Percentiles rank a stretch among this genome's conserved stretches.
Evolutionary conservation across 257 asterid genomes (phyloP).

Genomic region (Penstemon eatonii): DNA sequence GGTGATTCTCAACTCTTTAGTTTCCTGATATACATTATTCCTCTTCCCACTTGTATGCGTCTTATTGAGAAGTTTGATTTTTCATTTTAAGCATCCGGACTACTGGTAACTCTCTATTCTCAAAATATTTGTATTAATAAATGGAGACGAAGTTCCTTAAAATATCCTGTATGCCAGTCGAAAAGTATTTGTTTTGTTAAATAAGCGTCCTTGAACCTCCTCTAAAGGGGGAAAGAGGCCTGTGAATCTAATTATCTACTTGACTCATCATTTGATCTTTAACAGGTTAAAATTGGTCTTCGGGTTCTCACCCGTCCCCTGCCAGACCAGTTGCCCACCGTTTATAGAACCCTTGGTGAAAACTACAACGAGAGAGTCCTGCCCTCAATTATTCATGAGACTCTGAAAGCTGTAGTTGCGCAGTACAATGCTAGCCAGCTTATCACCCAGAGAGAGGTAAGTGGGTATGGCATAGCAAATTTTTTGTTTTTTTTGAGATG

Average conservation of each 20-base stretch:
- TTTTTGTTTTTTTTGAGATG: no score
- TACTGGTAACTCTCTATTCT: neutral
- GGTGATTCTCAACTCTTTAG: no score
- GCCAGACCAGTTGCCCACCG: slow-evolving; percentile 71
- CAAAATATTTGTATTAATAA: neutral
- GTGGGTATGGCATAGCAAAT: neutral
- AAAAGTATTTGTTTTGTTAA: no score
- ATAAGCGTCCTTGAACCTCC: neutral
- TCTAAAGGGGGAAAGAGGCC: neutral
- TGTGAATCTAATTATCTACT: slow-evolving; percentile 13
- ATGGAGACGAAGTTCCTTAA: neutral
- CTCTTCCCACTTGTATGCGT: slow-evolving; percentile 2
- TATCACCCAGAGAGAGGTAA: slow-evolving; percentile 90
- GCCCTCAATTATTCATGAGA: slow-evolving; percentile 77
- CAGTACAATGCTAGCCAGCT: slow-evolving; percentile 88
- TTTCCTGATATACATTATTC: neutral
- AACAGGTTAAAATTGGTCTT: slow-evolving; percentile 81
- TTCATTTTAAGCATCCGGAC: neutral
- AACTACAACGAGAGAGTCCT: slow-evolving; percentile 75
- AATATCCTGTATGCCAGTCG: neutral
- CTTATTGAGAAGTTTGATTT: neutral
- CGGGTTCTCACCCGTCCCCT: slow-evolving; percentile 86
- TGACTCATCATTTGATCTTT: slow-evolving; percentile 19
- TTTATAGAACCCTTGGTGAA: slow-evolving; percentile 77
- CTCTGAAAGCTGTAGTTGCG: slow-evolving; percentile 82